A percentile compares a stretch with the other conserved stretches of the same genome.
phyloP scores from a whole-genome alignment of 78 protist species.

The Neovahlkampfia damariscottae region DNA sequence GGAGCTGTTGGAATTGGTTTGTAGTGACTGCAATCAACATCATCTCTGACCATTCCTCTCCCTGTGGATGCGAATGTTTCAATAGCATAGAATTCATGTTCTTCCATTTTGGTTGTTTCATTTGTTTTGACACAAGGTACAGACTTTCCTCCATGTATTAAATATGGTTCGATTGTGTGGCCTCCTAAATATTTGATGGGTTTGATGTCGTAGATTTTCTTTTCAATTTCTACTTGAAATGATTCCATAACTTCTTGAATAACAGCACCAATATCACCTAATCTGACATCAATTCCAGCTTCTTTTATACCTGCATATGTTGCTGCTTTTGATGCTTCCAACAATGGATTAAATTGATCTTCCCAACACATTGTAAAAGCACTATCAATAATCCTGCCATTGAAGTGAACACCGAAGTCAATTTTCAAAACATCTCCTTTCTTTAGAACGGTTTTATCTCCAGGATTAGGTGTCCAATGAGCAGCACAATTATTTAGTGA shows the following conservation, averaged over 20 bases:
- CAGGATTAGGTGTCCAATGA: conserved; percentile 96
- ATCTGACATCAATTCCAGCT: conserved; percentile 90
- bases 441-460: conserved; percentile 88
- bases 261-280: conserved; percentile 88
- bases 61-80: conserved; percentile 99
- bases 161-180: conserved; percentile 85
- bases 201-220: conserved; percentile 66
- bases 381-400: conserved; percentile 89
- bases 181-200: conserved; percentile 88
- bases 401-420: conserved; percentile 95
- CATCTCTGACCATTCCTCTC: conserved; percentile 63
- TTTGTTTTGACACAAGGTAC: conserved; percentile 87
- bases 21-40: conserved; percentile 85
- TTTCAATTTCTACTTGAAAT: conserved; percentile 83
- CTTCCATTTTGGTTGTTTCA: conserved; percentile 65
- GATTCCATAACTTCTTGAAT: conserved; percentile 96
- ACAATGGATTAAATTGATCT: conserved; percentile 66
- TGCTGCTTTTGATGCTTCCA: conserved; percentile 81
- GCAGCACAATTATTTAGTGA: conserved; percentile 91
- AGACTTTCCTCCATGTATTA: conserved; percentile 87
- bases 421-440: conserved; percentile 88
- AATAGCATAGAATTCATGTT: conserved; percentile 96
- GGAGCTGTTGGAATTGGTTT: too few relatives aligned
- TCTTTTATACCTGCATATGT: conserved; percentile 77
- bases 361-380: conserved; percentile 85